Evolutionary conservation across 2,329 filamentous ascomycete species (phyloP).

Genomic region (Colletotrichum eremochloae): DNA sequence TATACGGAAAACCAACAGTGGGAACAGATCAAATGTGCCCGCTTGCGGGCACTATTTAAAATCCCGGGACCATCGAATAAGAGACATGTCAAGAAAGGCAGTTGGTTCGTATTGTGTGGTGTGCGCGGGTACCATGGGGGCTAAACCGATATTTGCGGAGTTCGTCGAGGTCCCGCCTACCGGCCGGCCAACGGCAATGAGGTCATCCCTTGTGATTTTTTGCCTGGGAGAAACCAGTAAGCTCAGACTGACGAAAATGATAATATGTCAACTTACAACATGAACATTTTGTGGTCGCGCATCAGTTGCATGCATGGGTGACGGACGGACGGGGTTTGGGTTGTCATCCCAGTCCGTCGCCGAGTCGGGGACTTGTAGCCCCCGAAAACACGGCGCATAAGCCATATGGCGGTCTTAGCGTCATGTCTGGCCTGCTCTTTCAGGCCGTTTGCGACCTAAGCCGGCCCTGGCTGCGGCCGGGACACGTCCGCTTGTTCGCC

Average conservation of each 20-base stretch:
- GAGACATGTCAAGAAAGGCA: constrained; percentile 11
- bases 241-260: neutral
- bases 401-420: constrained; percentile 9
- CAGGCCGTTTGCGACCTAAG: constrained; percentile 13
- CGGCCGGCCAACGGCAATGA: constrained; percentile 34
- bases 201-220: constrained; percentile 23
- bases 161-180: constrained; percentile 28
- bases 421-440: neutral
- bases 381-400: constrained; percentile 19
- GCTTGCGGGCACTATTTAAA: constrained; percentile 28
- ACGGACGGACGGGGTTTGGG: constrained; percentile 25
- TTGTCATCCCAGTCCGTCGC: constrained; percentile 11
- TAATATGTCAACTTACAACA: neutral
- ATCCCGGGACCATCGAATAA: too few relatives aligned
- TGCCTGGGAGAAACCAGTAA: neutral
- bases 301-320: constrained; percentile 20
- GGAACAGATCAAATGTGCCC: neutral
- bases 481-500: neutral
- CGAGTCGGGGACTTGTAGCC: constrained; percentile 19
- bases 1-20: constrained; percentile 17
- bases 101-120: neutral
- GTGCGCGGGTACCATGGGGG: neutral
- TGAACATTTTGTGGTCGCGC: neutral
- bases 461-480: neutral
- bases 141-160: constrained; percentile 23